A percentile compares a stretch with the other conserved stretches of the same genome.
Evolutionary conservation across 2,329 filamentous ascomycete species (phyloP).

Genomic region (Madurella mycetomatis): DNA sequence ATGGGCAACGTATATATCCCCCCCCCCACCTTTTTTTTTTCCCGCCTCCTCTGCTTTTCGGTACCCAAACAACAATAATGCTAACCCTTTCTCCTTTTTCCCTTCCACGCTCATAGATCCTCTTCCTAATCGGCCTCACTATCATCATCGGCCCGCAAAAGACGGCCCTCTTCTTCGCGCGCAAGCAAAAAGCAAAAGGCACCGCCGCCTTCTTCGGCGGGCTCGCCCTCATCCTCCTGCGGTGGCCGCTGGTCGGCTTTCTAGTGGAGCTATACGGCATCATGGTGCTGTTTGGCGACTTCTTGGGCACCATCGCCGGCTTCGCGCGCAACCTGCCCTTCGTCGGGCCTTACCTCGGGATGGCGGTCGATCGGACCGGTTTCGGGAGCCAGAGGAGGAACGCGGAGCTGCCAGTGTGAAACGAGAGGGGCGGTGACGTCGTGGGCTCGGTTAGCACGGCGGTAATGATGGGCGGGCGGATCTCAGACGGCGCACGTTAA

Average conservation of each 20-base stretch:
- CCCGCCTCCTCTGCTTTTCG: not conserved
- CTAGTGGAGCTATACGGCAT: constrained; percentile 89
- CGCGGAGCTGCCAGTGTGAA: constrained; percentile 71
- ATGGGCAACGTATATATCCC: constrained; percentile 79
- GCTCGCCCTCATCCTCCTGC: constrained; percentile 77
- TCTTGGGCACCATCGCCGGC: constrained; percentile 84
- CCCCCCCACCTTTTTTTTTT: constrained; percentile 15
- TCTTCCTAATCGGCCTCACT: constrained; percentile 94
- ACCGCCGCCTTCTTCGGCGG: constrained; percentile 83
- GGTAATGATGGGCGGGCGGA: not conserved
- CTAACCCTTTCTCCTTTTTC: not conserved
- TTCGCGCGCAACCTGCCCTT: constrained; percentile 83
- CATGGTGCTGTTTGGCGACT: constrained; percentile 90
- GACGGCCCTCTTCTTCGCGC: constrained; percentile 89
- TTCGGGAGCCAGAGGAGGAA: constrained; percentile 56
- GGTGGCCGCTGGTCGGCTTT: constrained; percentile 91
- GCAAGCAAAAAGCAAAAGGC: constrained; percentile 86
- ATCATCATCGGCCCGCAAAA: constrained; percentile 92
- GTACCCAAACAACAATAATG: constrained; percentile 1
- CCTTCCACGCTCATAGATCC: constrained; percentile 60
- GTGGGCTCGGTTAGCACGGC: too few species aligned
- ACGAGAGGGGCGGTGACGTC: too few species aligned
- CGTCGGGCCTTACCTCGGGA: constrained; percentile 79
- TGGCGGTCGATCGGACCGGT: constrained; percentile 65
- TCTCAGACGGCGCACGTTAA: too few species aligned